These are phyloP conservation scores for Fusarium secorum DNA, from an alignment of 2,329 filamentous ascomycete species.

Conservation along the genomic window DNA sequence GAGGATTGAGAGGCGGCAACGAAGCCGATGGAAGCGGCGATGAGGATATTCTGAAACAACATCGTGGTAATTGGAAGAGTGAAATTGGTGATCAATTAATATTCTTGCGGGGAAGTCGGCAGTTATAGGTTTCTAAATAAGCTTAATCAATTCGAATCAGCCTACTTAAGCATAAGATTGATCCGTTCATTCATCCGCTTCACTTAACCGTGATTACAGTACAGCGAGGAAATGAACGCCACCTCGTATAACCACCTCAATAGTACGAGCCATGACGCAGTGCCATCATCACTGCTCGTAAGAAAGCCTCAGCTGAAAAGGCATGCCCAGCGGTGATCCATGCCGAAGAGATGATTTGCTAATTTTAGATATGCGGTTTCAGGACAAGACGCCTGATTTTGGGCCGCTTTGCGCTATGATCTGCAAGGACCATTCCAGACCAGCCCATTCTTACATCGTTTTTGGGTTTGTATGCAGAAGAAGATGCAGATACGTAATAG, in stretches of 20 bases:
- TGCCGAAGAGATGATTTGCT: background rate
- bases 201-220: background rate
- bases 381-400: conserved; percentile 1
- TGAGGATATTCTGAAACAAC: conserved; percentile 36
- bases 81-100: too few relatives aligned
- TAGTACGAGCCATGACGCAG: conserved; percentile 13
- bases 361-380: conserved; percentile 10
- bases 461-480: background rate
- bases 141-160: background rate
- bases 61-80: conserved; percentile 16
- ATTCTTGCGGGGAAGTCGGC: background rate
- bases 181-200: background rate
- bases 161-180: background rate
- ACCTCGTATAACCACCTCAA: conserved; percentile 26
- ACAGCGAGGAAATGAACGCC: background rate
- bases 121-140: conserved; percentile 5
- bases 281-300: background rate
- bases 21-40: conserved; percentile 30
- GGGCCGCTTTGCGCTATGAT: conserved; percentile 1
- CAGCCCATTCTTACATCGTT: background rate
- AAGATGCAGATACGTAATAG: background rate
- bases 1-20: conserved; percentile 8
- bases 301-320: background rate
- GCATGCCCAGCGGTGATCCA: background rate
- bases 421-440: conserved; percentile 8